Base-by-base conservation (phyloP, 495 filamentous ascomycete species). In the Darksidea phi region DNA sequence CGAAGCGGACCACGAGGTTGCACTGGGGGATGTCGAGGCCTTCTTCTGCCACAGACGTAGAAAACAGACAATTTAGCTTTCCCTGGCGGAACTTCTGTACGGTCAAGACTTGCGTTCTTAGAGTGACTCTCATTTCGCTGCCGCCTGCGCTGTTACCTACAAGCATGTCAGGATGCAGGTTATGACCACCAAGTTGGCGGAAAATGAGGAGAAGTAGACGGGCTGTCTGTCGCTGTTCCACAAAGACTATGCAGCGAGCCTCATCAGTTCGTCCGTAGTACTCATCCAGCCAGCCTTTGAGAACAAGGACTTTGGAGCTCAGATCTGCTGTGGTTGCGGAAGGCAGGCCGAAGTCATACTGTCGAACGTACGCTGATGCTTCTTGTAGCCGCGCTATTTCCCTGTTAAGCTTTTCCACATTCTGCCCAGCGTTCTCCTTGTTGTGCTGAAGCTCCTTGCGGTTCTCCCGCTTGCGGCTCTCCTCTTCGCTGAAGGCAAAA, bases 21-120 rank as follows among this genome's bases (percentile, higher is more conserved):
- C 94, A 98, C 65, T 96, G 90, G 0, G 93, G 92, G 45, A 97
- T 92, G 74, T 98, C 94, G 32, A 98, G 82, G 5, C 94, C 94
- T 73, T 98, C 94, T 72, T 98, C 94, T 1, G 88, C 94, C 3
- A 97, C 88, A 0, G 90, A 91, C 3, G 94, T 97, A 36, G 91
- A 87, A 71, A 97, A 77, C 6, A 98, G 77, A 67, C 93, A 97
- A 69, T 97, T 97, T 13, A 95, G 59, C 15, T 86, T 83, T 20
- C 92, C 89, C 48, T 81, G 84, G 61, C 88, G 83, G 71, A 98
- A 97, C 54, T 82, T 86, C 54, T 82, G 76, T 57, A 96, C 79
- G 0, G 85, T 87, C 45, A 89, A 63, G 58, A 96, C 83, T 67
- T 97, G 93, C 45, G 89, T 78, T 13, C 84, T 80, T 53, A 89